These are phyloP conservation scores for Papiliotrema fonsecae DNA, from an alignment of 1,284 basidiomycete species.

Conservation along the genomic window DNA sequence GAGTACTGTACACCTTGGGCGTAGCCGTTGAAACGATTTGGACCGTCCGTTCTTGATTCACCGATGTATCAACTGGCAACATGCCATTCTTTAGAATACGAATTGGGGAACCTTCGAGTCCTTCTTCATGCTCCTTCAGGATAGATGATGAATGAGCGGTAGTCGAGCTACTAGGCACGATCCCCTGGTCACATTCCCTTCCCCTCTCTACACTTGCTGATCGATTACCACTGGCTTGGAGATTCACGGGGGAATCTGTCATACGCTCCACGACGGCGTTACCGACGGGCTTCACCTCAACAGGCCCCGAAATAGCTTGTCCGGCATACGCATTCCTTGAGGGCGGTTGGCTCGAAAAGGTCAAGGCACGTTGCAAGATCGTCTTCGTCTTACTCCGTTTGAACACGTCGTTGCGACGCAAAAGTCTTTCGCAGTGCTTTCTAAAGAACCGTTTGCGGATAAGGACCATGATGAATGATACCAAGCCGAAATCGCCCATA, in stretches of 20 bases:
- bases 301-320: conserved; percentile 5
- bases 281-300: conserved; percentile 3
- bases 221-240: not conserved
- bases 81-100: too few relatives aligned
- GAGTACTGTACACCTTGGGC: too few relatives aligned
- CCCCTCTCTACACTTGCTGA: not conserved
- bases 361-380: conserved; percentile 3
- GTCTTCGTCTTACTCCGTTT: conserved; percentile 16
- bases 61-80: too few relatives aligned
- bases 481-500: conserved; percentile 30
- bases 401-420: conserved; percentile 8
- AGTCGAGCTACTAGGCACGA: not conserved
- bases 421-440: conserved; percentile 25
- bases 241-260: not conserved
- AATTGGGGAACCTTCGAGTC: too few relatives aligned
- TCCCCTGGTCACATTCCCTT: too few relatives aligned
- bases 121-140: not conserved
- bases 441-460: conserved; percentile 32
- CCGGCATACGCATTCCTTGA: not conserved
- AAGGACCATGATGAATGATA: conserved; percentile 35
- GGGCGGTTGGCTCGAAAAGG: not conserved
- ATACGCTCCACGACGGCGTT: not conserved
- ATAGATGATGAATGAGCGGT: not conserved
- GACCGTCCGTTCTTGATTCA: too few relatives aligned
- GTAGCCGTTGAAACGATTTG: too few relatives aligned